phyloP scores from a whole-genome alignment of 345 rosid genomes.

The Clausena lansium region DNA sequence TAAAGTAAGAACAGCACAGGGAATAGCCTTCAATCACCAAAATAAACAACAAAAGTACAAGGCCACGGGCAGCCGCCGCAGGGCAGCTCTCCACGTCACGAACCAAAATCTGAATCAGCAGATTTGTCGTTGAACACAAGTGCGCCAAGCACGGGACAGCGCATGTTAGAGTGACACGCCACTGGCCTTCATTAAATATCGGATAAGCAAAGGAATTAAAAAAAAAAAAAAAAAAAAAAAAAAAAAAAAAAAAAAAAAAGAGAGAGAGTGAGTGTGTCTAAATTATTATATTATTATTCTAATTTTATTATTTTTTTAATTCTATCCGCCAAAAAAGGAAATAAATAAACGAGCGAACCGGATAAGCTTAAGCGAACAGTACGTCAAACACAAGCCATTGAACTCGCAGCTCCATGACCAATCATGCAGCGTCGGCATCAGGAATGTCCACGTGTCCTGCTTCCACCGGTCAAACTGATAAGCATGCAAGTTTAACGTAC shows the following conservation, averaged over 20 bases:
- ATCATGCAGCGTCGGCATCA: conserved; percentile 8
- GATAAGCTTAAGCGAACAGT: conserved; percentile 28
- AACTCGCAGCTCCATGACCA: conserved; percentile 16
- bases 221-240: too few species aligned
- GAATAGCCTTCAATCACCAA: background rate
- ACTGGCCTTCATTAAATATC: conserved; percentile 40
- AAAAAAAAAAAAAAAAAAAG: too few species aligned
- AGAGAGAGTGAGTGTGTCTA: too few species aligned
- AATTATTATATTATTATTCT: background rate
- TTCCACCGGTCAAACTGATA: background rate
- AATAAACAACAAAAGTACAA: too few species aligned
- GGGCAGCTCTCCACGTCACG: background rate
- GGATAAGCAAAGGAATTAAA: conserved; percentile 29
- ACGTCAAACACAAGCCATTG: conserved; percentile 5
- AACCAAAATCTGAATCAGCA: background rate
- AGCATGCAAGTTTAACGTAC: background rate
- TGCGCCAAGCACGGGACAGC: conserved; percentile 27
- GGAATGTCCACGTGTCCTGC: conserved; percentile 11
- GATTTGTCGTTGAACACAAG: background rate
- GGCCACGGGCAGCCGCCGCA: too few species aligned
- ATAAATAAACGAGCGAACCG: conserved; percentile 9
- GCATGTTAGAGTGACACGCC: conserved; percentile 20
- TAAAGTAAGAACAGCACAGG: background rate
- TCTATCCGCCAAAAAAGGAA: background rate
- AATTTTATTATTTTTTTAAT: background rate